phyloP scores from a whole-genome alignment of 202 grass and related monocot species.

The Saccharum hybrid region DNA sequence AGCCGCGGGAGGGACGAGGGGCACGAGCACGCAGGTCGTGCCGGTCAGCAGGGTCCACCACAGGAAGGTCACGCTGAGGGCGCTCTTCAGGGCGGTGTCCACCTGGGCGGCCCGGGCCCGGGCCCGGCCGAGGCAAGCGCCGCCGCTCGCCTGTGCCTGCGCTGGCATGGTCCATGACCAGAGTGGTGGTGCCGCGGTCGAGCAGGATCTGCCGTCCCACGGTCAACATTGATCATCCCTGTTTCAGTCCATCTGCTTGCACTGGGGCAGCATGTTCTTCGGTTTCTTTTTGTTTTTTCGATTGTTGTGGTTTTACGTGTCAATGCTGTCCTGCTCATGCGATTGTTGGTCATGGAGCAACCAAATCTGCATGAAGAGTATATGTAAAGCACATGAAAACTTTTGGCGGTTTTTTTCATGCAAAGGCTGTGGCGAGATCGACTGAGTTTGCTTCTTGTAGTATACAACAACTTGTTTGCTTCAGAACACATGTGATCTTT shows the following conservation, averaged over 20 bases:
- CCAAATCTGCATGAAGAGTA: not conserved
- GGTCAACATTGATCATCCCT: not conserved
- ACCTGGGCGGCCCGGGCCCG: constrained; percentile 39
- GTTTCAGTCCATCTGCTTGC: not conserved
- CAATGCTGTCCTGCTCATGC: not conserved
- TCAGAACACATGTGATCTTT: not conserved
- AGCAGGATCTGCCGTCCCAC: not conserved
- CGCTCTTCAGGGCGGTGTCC: constrained; percentile 45
- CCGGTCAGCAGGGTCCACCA: not conserved
- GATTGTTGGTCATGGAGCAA: not conserved
- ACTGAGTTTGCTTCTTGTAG: not conserved
- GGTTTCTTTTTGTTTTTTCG: not conserved
- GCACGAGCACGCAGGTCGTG: not conserved
- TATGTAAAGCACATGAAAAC: not conserved
- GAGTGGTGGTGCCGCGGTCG: not conserved
- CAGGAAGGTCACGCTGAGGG: constrained; percentile 51
- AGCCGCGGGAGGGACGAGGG: not conserved
- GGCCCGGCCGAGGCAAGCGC: constrained; percentile 14
- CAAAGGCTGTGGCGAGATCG: not conserved
- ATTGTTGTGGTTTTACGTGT: not conserved
- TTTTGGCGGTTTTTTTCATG: not conserved
- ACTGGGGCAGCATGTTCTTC: not conserved
- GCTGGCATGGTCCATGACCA: not conserved
- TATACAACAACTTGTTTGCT: not conserved
- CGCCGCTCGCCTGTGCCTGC: constrained; percentile 21